A percentile compares a stretch with the other conserved stretches of the same genome.
phyloP scores from a whole-genome alignment of 345 rosid genomes.

The Populus euphratica region DNA sequence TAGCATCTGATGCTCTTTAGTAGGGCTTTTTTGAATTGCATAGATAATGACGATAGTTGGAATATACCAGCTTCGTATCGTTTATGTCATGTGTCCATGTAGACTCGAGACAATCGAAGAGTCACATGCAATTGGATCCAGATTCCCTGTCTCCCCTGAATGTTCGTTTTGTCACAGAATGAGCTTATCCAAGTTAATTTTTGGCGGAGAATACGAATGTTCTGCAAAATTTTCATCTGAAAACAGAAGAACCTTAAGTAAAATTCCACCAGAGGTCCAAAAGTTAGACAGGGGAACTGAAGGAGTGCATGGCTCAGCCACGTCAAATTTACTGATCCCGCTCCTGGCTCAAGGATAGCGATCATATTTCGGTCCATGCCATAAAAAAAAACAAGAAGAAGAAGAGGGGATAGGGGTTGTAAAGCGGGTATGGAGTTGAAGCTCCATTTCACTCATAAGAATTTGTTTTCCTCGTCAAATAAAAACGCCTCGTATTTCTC shows the following conservation, averaged over 20 bases:
- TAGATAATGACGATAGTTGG: neutral
- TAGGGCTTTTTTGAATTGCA: neutral
- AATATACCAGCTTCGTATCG: neutral
- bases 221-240: neutral
- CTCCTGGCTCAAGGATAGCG: too few species aligned
- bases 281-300: neutral
- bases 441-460: slow-evolving; percentile 1
- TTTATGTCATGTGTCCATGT: neutral
- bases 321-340: too few species aligned
- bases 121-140: slow-evolving; percentile 1
- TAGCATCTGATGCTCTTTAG: too few species aligned
- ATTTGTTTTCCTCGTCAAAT: neutral
- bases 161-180: neutral
- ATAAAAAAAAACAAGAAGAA: too few species aligned
- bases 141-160: neutral
- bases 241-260: neutral
- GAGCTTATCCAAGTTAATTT: neutral
- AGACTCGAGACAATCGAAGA: neutral
- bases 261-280: neutral
- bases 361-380: too few species aligned
- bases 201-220: neutral
- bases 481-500: neutral
- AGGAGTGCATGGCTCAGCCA: neutral
- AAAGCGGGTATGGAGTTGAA: neutral
- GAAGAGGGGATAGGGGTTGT: too few species aligned